A percentile compares a stretch with the other conserved stretches of the same genome.
Conservation (phyloP, 78 protist species). For the Diacronema lutheri region DNA sequence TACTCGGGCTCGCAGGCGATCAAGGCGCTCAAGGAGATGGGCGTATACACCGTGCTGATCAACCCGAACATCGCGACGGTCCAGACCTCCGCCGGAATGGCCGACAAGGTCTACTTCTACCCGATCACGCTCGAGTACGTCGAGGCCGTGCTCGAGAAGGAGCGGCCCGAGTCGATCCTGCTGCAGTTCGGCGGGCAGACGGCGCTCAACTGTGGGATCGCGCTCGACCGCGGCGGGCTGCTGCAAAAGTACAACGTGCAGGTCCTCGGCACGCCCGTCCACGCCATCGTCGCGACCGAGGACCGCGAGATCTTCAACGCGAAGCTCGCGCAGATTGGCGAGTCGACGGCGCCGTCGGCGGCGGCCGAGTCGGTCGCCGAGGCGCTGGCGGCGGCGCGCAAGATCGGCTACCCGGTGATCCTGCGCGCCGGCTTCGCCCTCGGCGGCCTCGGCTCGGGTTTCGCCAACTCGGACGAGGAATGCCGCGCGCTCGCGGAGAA, state of each 20-base stretch:
- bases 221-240: conserved; percentile 36
- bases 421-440: conserved; percentile 93
- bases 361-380: conserved; percentile 78
- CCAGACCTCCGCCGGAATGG: conserved; percentile 80
- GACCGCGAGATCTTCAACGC: conserved; percentile 89
- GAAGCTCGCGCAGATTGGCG: conserved; percentile 73
- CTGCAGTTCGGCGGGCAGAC: conserved; percentile 97
- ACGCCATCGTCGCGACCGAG: conserved; percentile 85
- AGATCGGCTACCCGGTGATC: conserved; percentile 80
- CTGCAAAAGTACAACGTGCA: conserved; percentile 58
- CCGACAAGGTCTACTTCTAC: conserved; percentile 91
- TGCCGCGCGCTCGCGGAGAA: conserved; percentile 43
- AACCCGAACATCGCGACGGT: conserved; percentile 97
- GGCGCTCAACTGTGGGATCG: conserved; percentile 93
- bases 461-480: conserved; percentile 75
- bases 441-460: conserved; percentile 96
- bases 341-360: conserved; percentile 78
- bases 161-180: conserved; percentile 90
- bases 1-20: conserved; percentile 92
- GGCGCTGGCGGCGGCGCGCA: conserved; percentile 58
- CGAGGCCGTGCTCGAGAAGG: conserved; percentile 33
- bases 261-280: conserved; percentile 78
- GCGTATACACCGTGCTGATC: conserved; percentile 81
- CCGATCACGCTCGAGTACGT: conserved; percentile 88
- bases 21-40: conserved; percentile 92